Base-by-base conservation (phyloP, 768 basidiomycete species). In the Auriscalpium vulgare region DNA sequence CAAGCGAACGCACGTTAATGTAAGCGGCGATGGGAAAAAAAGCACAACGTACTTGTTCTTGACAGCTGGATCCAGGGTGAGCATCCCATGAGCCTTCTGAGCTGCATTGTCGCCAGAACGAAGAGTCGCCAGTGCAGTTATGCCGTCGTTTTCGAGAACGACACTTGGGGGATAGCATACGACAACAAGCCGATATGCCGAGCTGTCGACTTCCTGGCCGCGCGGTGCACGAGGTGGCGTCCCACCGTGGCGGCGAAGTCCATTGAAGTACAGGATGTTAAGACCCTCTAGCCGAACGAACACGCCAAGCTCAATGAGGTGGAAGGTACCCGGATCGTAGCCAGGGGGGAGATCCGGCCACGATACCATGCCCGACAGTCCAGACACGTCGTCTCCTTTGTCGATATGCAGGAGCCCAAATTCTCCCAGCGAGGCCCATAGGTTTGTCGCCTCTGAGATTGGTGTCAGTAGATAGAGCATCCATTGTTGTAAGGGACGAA, bases 41-140 rank as follows among this genome's bases (percentile, higher is more conserved):
- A 29, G 2, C 2, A 29, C 5, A 29, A 29, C 23, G 23, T 29
- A 29, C 23, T 29, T 29, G 23, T 29, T 29, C 23, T 29, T 29
- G 23, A 29, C 23, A 29, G 23, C 23, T 2, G 23, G 23, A 29
- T 29, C 23, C 23, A 29, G 23, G 2, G 23, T 29, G 5, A 29
- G 23, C 23, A 29, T 29, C 23, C 23, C 23, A 29, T 29, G 23
- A 29, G 23, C 23, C 5, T 29, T 9, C 14, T 71, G 68, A 47
- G 71, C 66, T 49, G 14, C 23, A 5, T 29, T 29, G 9, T 11
- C 6, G 13, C 2, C 1, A 8, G 34, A 4, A 13, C 10, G 2
- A 16, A 62, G 54, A 37, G 65, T 5, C 19, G 64, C 40, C 40
- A 43, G 40, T 11, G 40, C 40, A 43, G 40, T 13, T 11, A 43